These are phyloP conservation scores for Penicillium sp. DNA, from an alignment of 2,329 filamentous ascomycete species.

Conservation along the genomic window DNA sequence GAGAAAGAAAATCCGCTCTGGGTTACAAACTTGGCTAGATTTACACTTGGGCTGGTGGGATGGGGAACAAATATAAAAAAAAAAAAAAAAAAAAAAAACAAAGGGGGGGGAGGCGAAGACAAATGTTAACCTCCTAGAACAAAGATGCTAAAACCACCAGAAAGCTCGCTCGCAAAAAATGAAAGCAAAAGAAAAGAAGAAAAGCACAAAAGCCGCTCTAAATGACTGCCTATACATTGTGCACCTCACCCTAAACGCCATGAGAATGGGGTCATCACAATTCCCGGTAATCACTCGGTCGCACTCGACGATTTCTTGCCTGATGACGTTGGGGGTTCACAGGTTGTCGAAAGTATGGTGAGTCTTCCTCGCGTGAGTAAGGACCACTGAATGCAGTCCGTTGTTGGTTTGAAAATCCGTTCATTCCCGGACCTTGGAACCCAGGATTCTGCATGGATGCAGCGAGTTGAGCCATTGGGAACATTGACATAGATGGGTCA, in stretches of 20 bases:
- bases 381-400: conserved; percentile 54
- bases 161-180: background rate
- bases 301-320: conserved; percentile 73
- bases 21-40: conserved; percentile 3
- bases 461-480: conserved; percentile 34
- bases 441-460: conserved; percentile 31
- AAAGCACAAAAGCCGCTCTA: background rate
- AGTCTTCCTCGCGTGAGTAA: conserved; percentile 70
- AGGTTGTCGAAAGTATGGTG: conserved; percentile 92
- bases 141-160: background rate
- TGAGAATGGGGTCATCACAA: conserved; percentile 48
- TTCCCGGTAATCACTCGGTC: conserved; percentile 89
- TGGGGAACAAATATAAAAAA: background rate
- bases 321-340: conserved; percentile 92
- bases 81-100: background rate
- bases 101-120: background rate
- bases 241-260: conserved; percentile 1
- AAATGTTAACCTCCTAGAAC: background rate
- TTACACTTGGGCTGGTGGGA: conserved; percentile 3
- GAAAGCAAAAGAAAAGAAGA: background rate
- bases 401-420: conserved; percentile 60
- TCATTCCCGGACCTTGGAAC: conserved; percentile 35
- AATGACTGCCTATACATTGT: conserved; percentile 8
- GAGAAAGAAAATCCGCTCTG: background rate
- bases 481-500: conserved; percentile 38